Base-by-base conservation (phyloP, 2,329 filamentous ascomycete species). In the Colletotrichum cuscutae region DNA sequence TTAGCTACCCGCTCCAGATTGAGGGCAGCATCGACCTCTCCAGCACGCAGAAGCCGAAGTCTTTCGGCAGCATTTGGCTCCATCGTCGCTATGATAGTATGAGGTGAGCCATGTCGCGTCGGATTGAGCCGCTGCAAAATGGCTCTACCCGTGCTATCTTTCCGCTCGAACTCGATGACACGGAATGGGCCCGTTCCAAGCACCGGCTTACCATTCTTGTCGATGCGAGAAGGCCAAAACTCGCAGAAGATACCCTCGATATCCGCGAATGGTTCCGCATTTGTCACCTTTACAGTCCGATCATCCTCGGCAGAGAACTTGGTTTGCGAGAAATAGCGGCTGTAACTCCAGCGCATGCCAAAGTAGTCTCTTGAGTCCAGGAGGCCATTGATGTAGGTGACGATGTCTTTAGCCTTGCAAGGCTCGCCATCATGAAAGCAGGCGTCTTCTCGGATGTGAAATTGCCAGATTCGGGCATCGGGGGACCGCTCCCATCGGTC, bases 311-410 rank as follows among this genome's bases (percentile, higher is more conserved):
- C 54, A 4, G 42, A 42, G n/a, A 66, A 28, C 12, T 8, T 42
- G 13, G 54, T 54, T 2, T 52, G 15, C 0, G 54, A 61, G 0
- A 70, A 70, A 19, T 70, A 70, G 12, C 67, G 67, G 54, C 67
- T 70, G 30, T 70, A 70, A 32, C 67, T 70, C 67, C 67, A 70
- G 8, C 61, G 67, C 67, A 70, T 70, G 30, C 67, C 67, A 13
- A 70, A 70, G 61, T 70, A 70, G 42, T 70, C 67, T 37, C 67
- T 54, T 11, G 67, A 65, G 42, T 70, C 67, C 26, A 70, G 30
- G 13, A 70, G 61, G 0, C 61, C 67, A 15, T 37, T 46, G 24
- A 70, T 59, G 30, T 65, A 70, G 19, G 1, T 22, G 28, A 65
- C 61, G 6, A 70, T 19, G 2, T 70, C 53, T 0, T n/a, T 37